Evolutionary conservation across 352 stramenopile genomes (phyloP).

Genomic region (Globisporangium heterothallicum): DNA sequence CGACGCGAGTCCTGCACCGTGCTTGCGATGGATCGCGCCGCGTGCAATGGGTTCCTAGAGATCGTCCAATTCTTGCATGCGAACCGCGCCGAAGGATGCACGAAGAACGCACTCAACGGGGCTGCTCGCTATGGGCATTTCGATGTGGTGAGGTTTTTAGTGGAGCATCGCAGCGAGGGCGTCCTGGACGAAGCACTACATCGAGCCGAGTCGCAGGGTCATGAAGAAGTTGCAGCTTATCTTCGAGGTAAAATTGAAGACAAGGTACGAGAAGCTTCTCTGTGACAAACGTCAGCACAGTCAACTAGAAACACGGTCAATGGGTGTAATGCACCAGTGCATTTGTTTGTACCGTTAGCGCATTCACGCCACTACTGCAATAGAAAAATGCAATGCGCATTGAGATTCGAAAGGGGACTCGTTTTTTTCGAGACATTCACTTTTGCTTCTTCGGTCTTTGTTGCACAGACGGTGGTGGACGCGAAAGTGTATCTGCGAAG

Average conservation of each 20-base stretch:
- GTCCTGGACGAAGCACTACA: constrained; percentile 1
- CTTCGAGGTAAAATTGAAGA: background rate
- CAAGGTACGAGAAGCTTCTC: background rate
- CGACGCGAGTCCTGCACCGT: constrained; percentile 1
- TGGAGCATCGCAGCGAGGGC: constrained; percentile 10
- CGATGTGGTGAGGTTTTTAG: constrained; percentile 8
- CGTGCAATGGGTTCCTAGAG: constrained; percentile 15
- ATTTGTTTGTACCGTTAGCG: too few relatives aligned
- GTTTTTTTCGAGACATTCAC: too few relatives aligned
- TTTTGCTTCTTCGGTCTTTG: too few relatives aligned
- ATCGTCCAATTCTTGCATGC: constrained; percentile 5
- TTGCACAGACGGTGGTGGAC: too few relatives aligned
- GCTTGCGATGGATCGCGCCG: constrained; percentile 15
- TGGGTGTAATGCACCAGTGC: too few relatives aligned
- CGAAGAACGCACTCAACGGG: constrained; percentile 5
- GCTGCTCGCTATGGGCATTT: constrained; percentile 2
- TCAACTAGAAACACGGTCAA: too few relatives aligned
- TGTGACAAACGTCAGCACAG: too few relatives aligned
- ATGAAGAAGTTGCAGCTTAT: background rate
- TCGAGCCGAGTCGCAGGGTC: background rate
- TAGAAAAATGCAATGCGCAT: too few relatives aligned
- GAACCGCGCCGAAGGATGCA: constrained; percentile 6
- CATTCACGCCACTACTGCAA: too few relatives aligned
- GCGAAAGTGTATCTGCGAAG: too few relatives aligned
- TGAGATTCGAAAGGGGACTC: too few relatives aligned